Base-by-base conservation (phyloP, 2,329 filamentous ascomycete genomes). In the Talaromyces sp. region DNA sequence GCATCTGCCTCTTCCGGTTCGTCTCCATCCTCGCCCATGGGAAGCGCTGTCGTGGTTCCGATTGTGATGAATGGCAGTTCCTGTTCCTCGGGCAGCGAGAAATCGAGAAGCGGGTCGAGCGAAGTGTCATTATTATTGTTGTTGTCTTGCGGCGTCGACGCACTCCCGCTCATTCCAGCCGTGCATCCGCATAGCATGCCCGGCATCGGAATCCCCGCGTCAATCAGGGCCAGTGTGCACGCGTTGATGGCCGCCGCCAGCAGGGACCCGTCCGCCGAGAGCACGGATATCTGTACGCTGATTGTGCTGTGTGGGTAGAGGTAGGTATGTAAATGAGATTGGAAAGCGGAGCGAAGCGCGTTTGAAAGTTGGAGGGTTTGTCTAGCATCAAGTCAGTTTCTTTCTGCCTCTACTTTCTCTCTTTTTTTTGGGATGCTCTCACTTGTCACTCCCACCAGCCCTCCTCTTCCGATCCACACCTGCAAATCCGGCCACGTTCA, bases 121-220 rank as follows among this genome's bases (percentile, higher is more conserved):
- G 68, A 68, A 62, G 82, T 80, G 62, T 73, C 69, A 21, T 70
- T 66, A 11, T 38, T 43, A 6, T 43, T 32, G n/a, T 71, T 70
- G 26, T 6, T 27, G 53, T 77, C 72, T 11, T 70, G 70, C 6
- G 75, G 74, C 4, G 75, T 78, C 27, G 74, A 77, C 14, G 76
- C 76, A 58, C 73, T 75, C 6, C 76, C 75, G 14, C 88, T 78
- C 71, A 78, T 90, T 4, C 93, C 95, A 0, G 91, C 90, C 0
- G 93, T 96, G 76, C 91, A 96, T 6, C 93, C 91, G 24, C 88
- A 87, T 2, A 98, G 84, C 72, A 97, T 96, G 71, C 96, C 91
- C 2, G 87, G 86, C 93, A 98, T 97, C 26, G 95, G 95, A 21
- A 99, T 89, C 57, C 95, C 95, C 0, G 95, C 95, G 72, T 99